Percentiles rank a stretch among this genome's conserved stretches.
These are phyloP conservation scores for Hypoxylon intermedium DNA, from an alignment of 495 filamentous ascomycete species.

Conservation along the genomic window DNA sequence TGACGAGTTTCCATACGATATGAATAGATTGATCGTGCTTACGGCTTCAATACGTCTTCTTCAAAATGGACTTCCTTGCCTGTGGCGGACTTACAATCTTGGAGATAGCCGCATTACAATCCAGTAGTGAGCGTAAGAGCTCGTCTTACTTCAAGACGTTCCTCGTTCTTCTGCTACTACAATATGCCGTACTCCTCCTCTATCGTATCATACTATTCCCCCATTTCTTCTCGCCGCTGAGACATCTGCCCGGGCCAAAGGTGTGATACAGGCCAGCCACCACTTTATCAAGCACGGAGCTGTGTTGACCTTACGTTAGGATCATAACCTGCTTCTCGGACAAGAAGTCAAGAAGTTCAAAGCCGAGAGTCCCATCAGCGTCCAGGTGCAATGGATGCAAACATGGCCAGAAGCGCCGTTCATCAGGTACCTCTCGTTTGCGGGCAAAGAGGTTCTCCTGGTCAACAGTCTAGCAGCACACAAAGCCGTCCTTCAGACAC, in stretches of 20 bases:
- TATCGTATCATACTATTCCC: conserved; percentile 40
- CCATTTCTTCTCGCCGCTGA: conserved; percentile 40
- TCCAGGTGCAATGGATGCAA: conserved; percentile 41
- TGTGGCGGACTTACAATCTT: conserved; percentile 18
- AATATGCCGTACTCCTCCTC: conserved; percentile 27
- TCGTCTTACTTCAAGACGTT: conserved; percentile 7
- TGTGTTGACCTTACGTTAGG: conserved; percentile 9
- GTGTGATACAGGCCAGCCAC: conserved; percentile 14
- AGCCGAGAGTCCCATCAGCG: conserved; percentile 24
- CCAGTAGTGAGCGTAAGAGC: not conserved
- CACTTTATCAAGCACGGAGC: no score
- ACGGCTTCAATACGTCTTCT: not conserved
- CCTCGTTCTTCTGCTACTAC: conserved; percentile 10
- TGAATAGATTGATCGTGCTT: no score
- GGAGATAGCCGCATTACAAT: conserved; percentile 13
- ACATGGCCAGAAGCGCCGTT: conserved; percentile 47
- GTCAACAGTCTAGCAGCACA: conserved; percentile 45
- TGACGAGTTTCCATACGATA: no score
- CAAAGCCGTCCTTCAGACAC: conserved; percentile 47
- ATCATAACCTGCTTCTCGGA: conserved; percentile 33
- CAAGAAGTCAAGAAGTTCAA: conserved; percentile 34
- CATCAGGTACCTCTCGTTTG: conserved; percentile 46
- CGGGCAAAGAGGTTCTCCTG: conserved; percentile 44
- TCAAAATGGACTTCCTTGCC: conserved; percentile 15
- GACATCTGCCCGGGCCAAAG: conserved; percentile 42